phyloP scores from a whole-genome alignment of 306 rosid species.

The Prinsepia uniflora region DNA sequence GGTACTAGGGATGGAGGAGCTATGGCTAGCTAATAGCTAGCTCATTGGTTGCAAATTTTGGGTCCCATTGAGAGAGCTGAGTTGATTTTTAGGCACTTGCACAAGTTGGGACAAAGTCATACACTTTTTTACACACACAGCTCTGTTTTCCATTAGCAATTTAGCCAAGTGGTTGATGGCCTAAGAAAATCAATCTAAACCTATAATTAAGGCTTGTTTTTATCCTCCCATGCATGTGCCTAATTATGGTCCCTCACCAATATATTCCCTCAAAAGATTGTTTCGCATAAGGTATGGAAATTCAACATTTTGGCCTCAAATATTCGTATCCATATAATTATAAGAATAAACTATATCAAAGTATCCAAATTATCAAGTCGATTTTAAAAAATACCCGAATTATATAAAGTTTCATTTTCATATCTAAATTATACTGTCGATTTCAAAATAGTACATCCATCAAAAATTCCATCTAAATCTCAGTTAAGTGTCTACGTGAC shows the following conservation, averaged over 20 bases:
- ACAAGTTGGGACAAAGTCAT: conserved; percentile 9
- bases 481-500: too few relatives aligned
- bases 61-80: conserved; percentile 5
- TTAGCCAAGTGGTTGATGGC: neutral
- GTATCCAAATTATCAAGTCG: too few relatives aligned
- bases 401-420: too few relatives aligned
- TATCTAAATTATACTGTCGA: too few relatives aligned
- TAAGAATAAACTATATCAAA: too few relatives aligned
- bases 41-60: neutral
- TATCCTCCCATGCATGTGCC: conserved; percentile 11
- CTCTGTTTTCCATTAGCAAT: conserved; percentile 8
- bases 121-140: neutral
- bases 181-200: conserved; percentile 3
- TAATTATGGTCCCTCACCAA: neutral
- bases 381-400: too few relatives aligned
- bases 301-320: too few relatives aligned
- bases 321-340: too few relatives aligned
- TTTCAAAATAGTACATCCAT: too few relatives aligned
- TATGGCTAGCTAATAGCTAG: neutral
- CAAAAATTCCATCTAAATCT: too few relatives aligned
- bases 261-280: neutral
- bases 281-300: too few relatives aligned
- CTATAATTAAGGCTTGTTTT: neutral
- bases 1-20: neutral
- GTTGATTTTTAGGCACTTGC: conserved; percentile 5